Evolutionary conservation across 2,329 filamentous ascomycete species (phyloP), one percentile per base, ranked within the genome.

Genomic region (Zymoseptoria tritici): DNA sequence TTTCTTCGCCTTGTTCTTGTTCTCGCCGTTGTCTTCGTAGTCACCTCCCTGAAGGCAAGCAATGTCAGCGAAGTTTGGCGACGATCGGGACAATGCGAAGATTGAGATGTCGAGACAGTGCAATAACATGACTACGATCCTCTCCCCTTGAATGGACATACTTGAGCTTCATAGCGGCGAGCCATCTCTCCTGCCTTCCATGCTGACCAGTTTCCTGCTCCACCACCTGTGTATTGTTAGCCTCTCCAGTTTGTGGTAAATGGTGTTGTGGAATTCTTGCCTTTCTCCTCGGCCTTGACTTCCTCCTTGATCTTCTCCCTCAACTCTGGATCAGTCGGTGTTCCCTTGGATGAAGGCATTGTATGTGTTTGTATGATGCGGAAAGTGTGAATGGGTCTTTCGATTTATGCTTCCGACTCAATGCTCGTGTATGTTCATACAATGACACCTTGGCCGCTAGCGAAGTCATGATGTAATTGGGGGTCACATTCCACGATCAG

Each of bases 161-260:
- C 36, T 16, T 66, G 50, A 2, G 67, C 69, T 57, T 72, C 70
- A 52, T 72, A 72, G 26, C 70, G 63, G 29, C 62, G 60, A 29
- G 70, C 61, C 62, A 72, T 60, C 56, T 72, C 70, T 11, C 66
- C 70, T 21, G 70, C 68, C 56, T 71, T 72, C 69, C 69, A 72
- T 4, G 69, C 69, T 3, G 64, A 67, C 69, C 70, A 72, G 24
- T 54, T 64, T 21, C 69, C 70, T 26, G 59, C 61, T 11, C 70
- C 70, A 29, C 70, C 70, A 24, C 70, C 70, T 71, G 56, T 6
- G 19, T 52, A 19, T 3, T 22, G 36, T 49, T 21, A 49, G 9
- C 22, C 16, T 72, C 2, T 22, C 21, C 2, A 22, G 4, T 22
- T 22, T 22, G 21, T 22, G 21, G 21, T n/a, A n/a, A n/a, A n/a